These are phyloP conservation scores for Cercospora sp. DNA, from an alignment of 2,329 filamentous ascomycete genomes.

Conservation along the genomic window DNA sequence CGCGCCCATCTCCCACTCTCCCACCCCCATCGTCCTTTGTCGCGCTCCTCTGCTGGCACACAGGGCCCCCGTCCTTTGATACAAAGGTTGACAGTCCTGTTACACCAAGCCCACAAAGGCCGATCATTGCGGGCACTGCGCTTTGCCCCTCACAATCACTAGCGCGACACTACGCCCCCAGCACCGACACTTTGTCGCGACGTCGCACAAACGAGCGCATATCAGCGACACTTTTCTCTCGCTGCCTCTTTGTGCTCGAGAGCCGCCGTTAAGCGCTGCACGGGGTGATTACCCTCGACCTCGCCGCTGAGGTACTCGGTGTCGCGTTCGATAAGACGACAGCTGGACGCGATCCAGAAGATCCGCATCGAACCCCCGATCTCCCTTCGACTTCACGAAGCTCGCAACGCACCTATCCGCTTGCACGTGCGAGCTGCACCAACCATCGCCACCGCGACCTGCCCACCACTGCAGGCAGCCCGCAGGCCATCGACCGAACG, in stretches of 20 bases:
- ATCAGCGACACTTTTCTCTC: constrained; percentile 3
- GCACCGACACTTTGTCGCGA: constrained; percentile 16
- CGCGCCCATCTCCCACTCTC: not conserved
- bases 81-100: constrained; percentile 23
- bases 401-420: constrained; percentile 16
- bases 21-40: constrained; percentile 14
- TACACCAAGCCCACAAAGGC: constrained; percentile 16
- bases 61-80: constrained; percentile 13
- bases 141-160: not conserved
- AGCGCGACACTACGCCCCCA: not conserved
- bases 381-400: not conserved
- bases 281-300: not conserved
- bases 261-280: not conserved
- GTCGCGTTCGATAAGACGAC: not conserved
- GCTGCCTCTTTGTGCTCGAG: constrained; percentile 2
- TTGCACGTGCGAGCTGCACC: constrained; percentile 14
- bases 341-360: not conserved
- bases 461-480: constrained; percentile 9
- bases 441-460: constrained; percentile 6
- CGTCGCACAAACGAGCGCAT: constrained; percentile 21
- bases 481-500: not conserved
- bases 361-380: not conserved
- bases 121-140: constrained; percentile 4
- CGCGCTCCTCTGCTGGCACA: constrained; percentile 11
- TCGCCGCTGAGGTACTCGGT: not conserved